Base-by-base conservation (phyloP, 169 alveolate species). In the Babesia gibsoni region DNA sequence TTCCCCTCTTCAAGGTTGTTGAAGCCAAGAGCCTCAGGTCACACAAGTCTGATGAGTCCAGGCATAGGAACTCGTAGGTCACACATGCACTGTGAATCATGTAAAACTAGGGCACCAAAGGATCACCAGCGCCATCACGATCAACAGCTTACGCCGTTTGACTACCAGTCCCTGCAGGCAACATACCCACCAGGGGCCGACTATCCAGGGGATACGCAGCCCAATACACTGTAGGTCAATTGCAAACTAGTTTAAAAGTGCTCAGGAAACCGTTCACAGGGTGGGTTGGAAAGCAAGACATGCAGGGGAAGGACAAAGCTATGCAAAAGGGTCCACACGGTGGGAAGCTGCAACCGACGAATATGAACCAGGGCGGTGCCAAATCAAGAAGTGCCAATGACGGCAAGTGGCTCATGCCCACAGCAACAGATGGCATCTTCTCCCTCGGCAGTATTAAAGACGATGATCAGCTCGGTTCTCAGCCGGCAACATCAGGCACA, bases 341-440 rank as follows among this genome's bases (percentile, higher is more conserved):
- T n/a, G n/a, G n/a, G n/a, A n/a, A n/a, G n/a, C n/a, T n/a, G n/a
- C n/a, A n/a, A n/a, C n/a, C n/a, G n/a, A n/a, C n/a, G n/a, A n/a
- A n/a, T n/a, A n/a, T n/a, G n/a, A n/a, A n/a, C n/a, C n/a, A n/a
- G n/a, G n/a, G n/a, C n/a, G n/a, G n/a, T n/a, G n/a, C n/a, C n/a
- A n/a, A n/a, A n/a, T n/a, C n/a, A n/a, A n/a, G n/a, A n/a, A 9
- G 7, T n/a, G 43, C 50, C 35, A n/a, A 41, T 2, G 33, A 29
- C 32, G 23, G 3, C 59, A 23, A 37, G 22, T 61, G 72, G 72
- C 7, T n/a, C 25, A 45, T 20, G 8, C 72, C 72, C 29, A 61
- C 27, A 36, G 36, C 72, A 10, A 61, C 65, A 0, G 77, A 68
- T 5, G 68, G 82, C 10, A 77, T 77, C 27, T 77, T 77, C 74